These are phyloP conservation scores for Coemansia umbellata DNA, from an alignment of 192 early-diverging fungal genomes.

Conservation along the genomic window DNA sequence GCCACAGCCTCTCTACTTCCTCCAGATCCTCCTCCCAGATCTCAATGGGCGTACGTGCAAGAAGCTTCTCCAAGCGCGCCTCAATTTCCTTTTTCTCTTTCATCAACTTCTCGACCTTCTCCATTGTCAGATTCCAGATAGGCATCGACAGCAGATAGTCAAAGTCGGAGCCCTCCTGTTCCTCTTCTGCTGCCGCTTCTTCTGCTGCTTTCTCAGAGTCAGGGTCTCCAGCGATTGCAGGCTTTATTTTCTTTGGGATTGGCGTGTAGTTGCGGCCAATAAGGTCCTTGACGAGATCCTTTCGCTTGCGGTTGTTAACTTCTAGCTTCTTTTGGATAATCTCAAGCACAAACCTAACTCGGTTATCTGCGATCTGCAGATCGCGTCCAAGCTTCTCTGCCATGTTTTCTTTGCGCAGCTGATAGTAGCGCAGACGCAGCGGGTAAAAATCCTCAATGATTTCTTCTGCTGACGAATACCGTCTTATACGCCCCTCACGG, in stretches of 20 bases:
- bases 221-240: slow-evolving; percentile 44
- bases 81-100: slow-evolving; percentile 67
- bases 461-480: slow-evolving; percentile 70
- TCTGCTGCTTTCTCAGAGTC: slow-evolving; percentile 51
- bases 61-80: slow-evolving; percentile 61
- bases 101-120: slow-evolving; percentile 77
- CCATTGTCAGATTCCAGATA: slow-evolving; percentile 84
- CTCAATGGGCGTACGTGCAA: slow-evolving; percentile 61
- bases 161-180: slow-evolving; percentile 47
- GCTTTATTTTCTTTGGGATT: slow-evolving; percentile 52
- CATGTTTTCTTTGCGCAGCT: slow-evolving; percentile 79
- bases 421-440: slow-evolving; percentile 78
- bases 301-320: slow-evolving; percentile 84
- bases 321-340: slow-evolving; percentile 80
- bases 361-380: slow-evolving; percentile 71
- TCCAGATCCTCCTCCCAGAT: slow-evolving; percentile 87
- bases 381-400: slow-evolving; percentile 63
- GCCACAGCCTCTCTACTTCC: slow-evolving; percentile 79
- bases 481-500: slow-evolving; percentile 74
- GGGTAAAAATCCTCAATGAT: slow-evolving; percentile 88
- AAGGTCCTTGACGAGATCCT: slow-evolving; percentile 71
- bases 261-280: slow-evolving; percentile 61
- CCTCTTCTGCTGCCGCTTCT: slow-evolving; percentile 37
- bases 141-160: slow-evolving; percentile 90
- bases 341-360: slow-evolving; percentile 83